A percentile compares a stretch with the other conserved stretches of the same genome.
Conservation (phyloP, 306 rosid genomes). For the Cucurbita maxima region DNA sequence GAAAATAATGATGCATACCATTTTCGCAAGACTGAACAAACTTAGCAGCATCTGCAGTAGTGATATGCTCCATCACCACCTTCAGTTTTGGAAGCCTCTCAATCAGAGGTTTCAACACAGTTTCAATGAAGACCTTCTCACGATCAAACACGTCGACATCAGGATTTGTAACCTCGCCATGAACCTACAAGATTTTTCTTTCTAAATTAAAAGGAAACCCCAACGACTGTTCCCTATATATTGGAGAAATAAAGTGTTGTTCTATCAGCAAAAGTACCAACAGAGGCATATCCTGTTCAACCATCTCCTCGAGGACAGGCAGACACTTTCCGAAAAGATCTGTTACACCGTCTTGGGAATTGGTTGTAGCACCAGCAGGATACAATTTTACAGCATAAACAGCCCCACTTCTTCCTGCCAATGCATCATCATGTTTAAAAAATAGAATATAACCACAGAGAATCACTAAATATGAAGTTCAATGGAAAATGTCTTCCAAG, state of each 20-base stretch:
- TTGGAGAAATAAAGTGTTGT: neutral
- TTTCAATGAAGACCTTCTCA: slow-evolving; percentile 78
- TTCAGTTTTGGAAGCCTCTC: slow-evolving; percentile 70
- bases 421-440: slow-evolving; percentile 8
- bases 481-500: neutral
- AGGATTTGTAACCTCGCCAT: slow-evolving; percentile 77
- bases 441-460: neutral
- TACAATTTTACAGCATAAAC: slow-evolving; percentile 75
- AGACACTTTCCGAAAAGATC: slow-evolving; percentile 71
- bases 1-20: slow-evolving; percentile 25
- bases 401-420: slow-evolving; percentile 56
- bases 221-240: neutral
- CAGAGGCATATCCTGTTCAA: slow-evolving; percentile 54
- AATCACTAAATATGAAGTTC: neutral
- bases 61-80: slow-evolving; percentile 92
- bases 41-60: slow-evolving; percentile 67
- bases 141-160: slow-evolving; percentile 69
- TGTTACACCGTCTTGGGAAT: slow-evolving; percentile 88
- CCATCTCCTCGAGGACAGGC: slow-evolving; percentile 82
- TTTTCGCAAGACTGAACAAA: slow-evolving; percentile 62
- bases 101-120: slow-evolving; percentile 51
- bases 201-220: neutral
- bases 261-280: slow-evolving; percentile 28
- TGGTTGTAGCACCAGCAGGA: slow-evolving; percentile 94
- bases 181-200: slow-evolving; percentile 39